A percentile compares a stretch with the other conserved stretches of the same genome.
Evolutionary conservation across 257 asterid species (phyloP).

Genomic region (Plantago ovata): DNA sequence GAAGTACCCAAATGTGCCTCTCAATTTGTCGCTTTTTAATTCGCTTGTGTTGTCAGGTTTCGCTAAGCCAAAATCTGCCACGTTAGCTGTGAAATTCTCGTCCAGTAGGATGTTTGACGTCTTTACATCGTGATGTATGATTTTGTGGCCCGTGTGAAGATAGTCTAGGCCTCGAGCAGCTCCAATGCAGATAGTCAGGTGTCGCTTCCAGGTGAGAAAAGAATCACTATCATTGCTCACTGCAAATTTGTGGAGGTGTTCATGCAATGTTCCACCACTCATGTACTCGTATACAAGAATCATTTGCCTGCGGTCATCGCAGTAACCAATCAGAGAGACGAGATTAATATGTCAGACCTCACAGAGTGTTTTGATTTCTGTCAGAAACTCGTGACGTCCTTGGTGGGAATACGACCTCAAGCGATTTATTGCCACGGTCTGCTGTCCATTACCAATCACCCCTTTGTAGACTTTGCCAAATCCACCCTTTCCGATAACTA

Average conservation of each 20-base stretch:
- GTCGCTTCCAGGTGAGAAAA: conserved; percentile 42
- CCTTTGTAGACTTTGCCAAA: too few relatives aligned
- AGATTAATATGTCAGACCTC: conserved; percentile 39
- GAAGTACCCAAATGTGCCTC: conserved; percentile 58
- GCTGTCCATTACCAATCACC: too few relatives aligned
- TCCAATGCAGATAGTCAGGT: conserved; percentile 50
- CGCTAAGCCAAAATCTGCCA: conserved; percentile 58
- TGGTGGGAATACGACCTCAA: conserved; percentile 34
- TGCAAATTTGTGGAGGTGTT: conserved; percentile 38
- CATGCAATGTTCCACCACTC: conserved; percentile 43
- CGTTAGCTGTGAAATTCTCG: conserved; percentile 31
- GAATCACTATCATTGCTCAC: conserved; percentile 9
- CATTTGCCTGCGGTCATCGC: conserved; percentile 40
- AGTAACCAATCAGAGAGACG: conserved; percentile 53
- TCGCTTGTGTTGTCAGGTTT: conserved; percentile 35
- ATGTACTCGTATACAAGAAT: conserved; percentile 47
- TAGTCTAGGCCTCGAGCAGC: conserved; percentile 51
- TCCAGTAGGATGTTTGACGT: neutral
- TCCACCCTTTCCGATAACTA: too few relatives aligned
- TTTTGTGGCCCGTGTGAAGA: conserved; percentile 25
- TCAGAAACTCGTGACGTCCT: conserved; percentile 44
- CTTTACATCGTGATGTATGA: neutral
- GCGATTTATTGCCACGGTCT: conserved; percentile 35
- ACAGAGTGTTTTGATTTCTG: conserved; percentile 50
- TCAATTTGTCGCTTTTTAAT: conserved; percentile 38